A percentile compares a stretch with the other conserved stretches of the same genome.
Conservation (phyloP, 139 green algal species). For the Ulvella scutata region DNA sequence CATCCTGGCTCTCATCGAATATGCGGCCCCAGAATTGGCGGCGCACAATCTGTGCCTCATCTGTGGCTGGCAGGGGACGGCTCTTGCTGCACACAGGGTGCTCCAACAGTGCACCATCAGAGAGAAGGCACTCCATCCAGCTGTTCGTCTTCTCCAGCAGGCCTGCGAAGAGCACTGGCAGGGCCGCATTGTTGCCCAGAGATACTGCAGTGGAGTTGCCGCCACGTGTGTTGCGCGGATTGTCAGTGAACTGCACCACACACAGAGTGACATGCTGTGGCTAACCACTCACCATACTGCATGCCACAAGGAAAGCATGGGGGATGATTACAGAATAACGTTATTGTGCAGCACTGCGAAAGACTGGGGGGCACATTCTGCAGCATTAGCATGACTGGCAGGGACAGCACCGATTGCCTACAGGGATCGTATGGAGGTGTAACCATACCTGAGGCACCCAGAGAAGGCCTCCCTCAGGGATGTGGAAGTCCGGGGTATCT, state of each 20-base stretch:
- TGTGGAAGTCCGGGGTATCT: not conserved
- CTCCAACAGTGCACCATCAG: not conserved
- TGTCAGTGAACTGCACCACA: not conserved
- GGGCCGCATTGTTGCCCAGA: not conserved
- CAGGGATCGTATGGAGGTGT: too few species aligned
- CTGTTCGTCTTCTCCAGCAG: not conserved
- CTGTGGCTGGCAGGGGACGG: not conserved
- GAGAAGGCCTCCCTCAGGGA: not conserved
- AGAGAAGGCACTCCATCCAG: not conserved
- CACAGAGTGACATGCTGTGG: not conserved
- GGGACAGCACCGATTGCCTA: too few species aligned
- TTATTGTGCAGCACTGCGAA: too few species aligned
- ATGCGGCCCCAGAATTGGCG: not conserved
- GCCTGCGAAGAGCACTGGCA: not conserved
- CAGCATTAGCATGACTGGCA: too few species aligned
- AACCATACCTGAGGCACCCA: not conserved
- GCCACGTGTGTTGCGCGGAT: not conserved
- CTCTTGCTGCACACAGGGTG: not conserved
- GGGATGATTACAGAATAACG: too few species aligned
- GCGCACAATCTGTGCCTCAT: not conserved
- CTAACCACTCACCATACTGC: too few species aligned
- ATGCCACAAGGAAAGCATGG: too few species aligned
- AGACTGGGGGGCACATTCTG: too few species aligned
- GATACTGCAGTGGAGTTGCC: not conserved
- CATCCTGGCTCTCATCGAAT: not conserved